phyloP scores from a whole-genome alignment of 495 filamentous ascomycete species.

The Aspergillus biplanus region DNA sequence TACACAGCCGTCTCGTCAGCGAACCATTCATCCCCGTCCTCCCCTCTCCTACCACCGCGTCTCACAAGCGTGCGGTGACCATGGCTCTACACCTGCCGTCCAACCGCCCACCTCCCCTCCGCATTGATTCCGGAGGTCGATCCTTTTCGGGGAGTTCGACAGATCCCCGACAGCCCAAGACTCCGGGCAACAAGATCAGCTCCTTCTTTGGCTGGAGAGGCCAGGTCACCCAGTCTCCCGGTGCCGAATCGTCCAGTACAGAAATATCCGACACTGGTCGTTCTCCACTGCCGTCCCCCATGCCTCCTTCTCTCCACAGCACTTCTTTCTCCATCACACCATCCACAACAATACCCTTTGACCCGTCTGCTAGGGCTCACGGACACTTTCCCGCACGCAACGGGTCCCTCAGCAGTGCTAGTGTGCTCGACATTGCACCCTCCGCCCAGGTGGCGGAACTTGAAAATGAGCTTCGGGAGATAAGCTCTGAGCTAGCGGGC shows the following conservation, averaged over 20 bases:
- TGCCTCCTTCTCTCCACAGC: constrained; percentile 51
- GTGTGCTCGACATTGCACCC: constrained; percentile 47
- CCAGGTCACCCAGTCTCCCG: constrained; percentile 51
- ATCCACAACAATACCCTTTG: constrained; percentile 40
- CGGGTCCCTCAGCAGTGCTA: constrained; percentile 42
- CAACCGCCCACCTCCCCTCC: constrained; percentile 44
- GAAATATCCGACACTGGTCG: constrained; percentile 65
- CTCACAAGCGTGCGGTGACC: constrained; percentile 43
- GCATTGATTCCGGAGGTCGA: constrained; percentile 40
- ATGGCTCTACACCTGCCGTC: constrained; percentile 48
- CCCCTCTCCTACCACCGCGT: constrained; percentile 38
- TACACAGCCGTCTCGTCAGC: constrained; percentile 52
- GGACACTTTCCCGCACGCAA: constrained; percentile 42
- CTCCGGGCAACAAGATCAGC: constrained; percentile 64
- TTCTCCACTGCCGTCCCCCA: constrained; percentile 62
- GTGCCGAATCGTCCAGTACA: constrained; percentile 63
- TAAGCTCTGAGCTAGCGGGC: constrained; percentile 86
- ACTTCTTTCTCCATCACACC: constrained; percentile 41
- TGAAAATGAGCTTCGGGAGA: constrained; percentile 90
- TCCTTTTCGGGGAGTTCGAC: constrained; percentile 34
- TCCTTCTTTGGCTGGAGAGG: constrained; percentile 73
- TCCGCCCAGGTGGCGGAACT: constrained; percentile 68
- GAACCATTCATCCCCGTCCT: constrained; percentile 52
- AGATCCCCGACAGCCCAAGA: constrained; percentile 55
- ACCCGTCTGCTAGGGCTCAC: constrained; percentile 44